Conservation (phyloP, 139 green algal genomes). For the Chlorella vulgaris region DNA sequence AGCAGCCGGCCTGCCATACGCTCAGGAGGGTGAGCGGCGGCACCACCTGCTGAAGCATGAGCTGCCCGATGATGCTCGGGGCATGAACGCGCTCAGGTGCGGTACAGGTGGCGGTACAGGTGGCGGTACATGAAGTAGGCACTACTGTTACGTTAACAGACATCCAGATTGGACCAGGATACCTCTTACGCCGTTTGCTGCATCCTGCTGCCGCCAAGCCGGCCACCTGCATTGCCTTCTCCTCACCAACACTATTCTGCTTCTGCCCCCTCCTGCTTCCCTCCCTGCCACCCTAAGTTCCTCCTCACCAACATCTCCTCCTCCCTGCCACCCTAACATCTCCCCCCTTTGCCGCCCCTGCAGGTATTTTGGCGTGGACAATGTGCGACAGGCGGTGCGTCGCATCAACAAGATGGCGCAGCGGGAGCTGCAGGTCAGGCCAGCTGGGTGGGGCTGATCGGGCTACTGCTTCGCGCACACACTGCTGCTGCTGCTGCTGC, state of each 20-base stretch:
- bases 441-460: too few species aligned
- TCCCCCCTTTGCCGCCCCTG: background rate
- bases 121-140: too few species aligned
- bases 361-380: conserved; percentile 33
- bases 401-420: conserved; percentile 40
- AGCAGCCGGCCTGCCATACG: conserved; percentile 15
- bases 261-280: too few species aligned
- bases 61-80: conserved; percentile 7
- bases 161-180: background rate
- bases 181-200: too few species aligned
- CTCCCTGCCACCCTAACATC: too few species aligned
- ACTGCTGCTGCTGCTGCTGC: too few species aligned
- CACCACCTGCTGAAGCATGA: conserved; percentile 42
- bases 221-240: too few species aligned
- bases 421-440: conserved; percentile 33
- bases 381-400: conserved; percentile 30
- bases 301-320: too few species aligned
- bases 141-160: too few species aligned
- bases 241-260: too few species aligned
- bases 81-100: conserved; percentile 25
- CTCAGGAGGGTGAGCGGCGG: conserved; percentile 18
- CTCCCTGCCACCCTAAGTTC: too few species aligned
- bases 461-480: too few species aligned
- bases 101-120: background rate
- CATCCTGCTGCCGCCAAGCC: background rate